Percentiles rank a stretch among this genome's conserved stretches.
Conservation (phyloP, 192 early-diverging fungal genomes). For the Linnemannia elongata region DNA sequence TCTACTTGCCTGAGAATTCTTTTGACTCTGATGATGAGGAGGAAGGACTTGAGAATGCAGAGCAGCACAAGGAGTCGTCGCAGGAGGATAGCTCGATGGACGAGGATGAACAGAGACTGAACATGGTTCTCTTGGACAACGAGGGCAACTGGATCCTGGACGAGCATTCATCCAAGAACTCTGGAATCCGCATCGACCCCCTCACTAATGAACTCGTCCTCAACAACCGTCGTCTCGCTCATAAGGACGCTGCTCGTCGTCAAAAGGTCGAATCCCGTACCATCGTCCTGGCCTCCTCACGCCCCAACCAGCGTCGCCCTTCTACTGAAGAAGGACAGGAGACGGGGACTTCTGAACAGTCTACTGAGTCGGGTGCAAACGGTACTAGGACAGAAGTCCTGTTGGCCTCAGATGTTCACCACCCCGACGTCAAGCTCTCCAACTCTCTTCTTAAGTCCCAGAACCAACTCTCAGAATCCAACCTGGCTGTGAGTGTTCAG, state of each 20-base stretch:
- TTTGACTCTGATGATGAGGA: slow-evolving; percentile 5
- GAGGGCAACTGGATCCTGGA: slow-evolving; percentile 56
- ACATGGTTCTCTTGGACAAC: slow-evolving; percentile 41
- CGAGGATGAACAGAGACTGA: slow-evolving; percentile 38
- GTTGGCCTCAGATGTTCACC: slow-evolving; percentile 18
- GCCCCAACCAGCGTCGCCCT: slow-evolving; percentile 16
- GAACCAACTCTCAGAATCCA: slow-evolving; percentile 35
- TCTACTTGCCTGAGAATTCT: slow-evolving; percentile 29
- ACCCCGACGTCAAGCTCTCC: slow-evolving; percentile 17
- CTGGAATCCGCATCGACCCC: slow-evolving; percentile 44
- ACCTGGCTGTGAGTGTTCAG: background rate
- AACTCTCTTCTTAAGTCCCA: slow-evolving; percentile 38
- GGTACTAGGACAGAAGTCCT: background rate
- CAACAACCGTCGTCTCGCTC: slow-evolving; percentile 49
- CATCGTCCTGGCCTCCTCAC: slow-evolving; percentile 20
- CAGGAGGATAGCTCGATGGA: slow-evolving; percentile 36
- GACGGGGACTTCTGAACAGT: background rate
- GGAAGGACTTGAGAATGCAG: slow-evolving; percentile 11
- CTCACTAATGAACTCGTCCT: slow-evolving; percentile 53
- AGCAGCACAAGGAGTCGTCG: background rate
- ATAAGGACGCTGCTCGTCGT: slow-evolving; percentile 52
- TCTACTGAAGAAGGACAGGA: background rate
- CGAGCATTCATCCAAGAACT: background rate
- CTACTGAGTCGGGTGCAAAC: background rate
- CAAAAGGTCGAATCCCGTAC: slow-evolving; percentile 51